Conservation (phyloP, 2,329 filamentous ascomycete species). For the Cordyceps pruinosa region DNA sequence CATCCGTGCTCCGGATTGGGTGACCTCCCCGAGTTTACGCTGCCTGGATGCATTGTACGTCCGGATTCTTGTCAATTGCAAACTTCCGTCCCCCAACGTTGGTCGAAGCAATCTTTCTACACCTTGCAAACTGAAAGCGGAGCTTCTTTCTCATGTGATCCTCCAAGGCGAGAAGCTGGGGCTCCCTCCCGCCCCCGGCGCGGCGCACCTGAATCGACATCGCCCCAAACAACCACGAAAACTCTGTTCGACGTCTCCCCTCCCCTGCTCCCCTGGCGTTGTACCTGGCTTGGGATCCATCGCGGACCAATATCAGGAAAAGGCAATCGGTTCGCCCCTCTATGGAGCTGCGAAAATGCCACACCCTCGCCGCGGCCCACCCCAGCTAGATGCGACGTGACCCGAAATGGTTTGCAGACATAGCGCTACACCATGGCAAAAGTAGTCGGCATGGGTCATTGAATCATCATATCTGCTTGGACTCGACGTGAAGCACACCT, state of each 20-base stretch:
- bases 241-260: conserved; percentile 8
- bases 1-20: neutral
- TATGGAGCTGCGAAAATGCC: neutral
- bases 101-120: too few relatives aligned
- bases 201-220: too few relatives aligned
- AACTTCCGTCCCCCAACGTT: too few relatives aligned
- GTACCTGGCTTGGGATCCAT: neutral
- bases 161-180: neutral
- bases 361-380: neutral
- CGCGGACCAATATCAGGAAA: conserved; percentile 7
- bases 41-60: too few relatives aligned
- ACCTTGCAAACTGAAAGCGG: too few relatives aligned
- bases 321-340: conserved; percentile 6
- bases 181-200: neutral
- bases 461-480: too few relatives aligned
- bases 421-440: too few relatives aligned
- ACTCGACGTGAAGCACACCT: too few relatives aligned
- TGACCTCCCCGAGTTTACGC: neutral
- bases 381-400: neutral
- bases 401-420: too few relatives aligned
- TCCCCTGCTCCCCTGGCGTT: too few relatives aligned
- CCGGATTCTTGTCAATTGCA: too few relatives aligned
- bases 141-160: neutral
- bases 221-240: neutral
- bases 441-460: too few relatives aligned